Percentiles rank a stretch among this genome's conserved stretches.
phyloP scores from a whole-genome alignment of 2,329 filamentous ascomycete genomes.

The Fusarium pininemorale region DNA sequence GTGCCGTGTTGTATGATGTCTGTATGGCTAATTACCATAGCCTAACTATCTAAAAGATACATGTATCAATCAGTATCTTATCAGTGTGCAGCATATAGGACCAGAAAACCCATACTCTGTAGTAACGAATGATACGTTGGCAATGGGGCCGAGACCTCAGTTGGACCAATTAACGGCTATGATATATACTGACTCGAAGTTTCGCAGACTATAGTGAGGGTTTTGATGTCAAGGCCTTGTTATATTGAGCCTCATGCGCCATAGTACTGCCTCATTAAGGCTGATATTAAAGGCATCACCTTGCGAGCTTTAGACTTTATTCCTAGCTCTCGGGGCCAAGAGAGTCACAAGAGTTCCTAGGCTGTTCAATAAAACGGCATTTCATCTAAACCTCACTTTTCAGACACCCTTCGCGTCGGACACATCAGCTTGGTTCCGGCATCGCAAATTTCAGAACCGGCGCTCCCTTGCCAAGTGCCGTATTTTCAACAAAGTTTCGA shows the following conservation, averaged over 20 bases:
- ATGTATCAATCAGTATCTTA: background rate
- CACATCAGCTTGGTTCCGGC: background rate
- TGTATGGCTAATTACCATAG: fast-evolving
- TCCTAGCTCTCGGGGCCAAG: background rate
- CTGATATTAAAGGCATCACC: background rate
- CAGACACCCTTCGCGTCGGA: background rate
- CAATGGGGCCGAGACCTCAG: background rate
- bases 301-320: background rate
- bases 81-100: background rate
- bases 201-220: fast-evolving
- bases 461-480: too few species aligned
- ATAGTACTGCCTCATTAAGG: too few species aligned
- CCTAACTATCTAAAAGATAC: background rate
- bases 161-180: background rate
- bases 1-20: background rate
- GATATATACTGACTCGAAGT: fast-evolving
- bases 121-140: background rate
- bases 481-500: too few species aligned
- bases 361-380: fast-evolving
- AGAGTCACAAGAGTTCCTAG: too few species aligned
- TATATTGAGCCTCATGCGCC: too few species aligned
- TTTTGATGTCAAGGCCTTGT: background rate
- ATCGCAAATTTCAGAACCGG: background rate
- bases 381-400: too few species aligned
- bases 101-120: too few species aligned